Percentiles rank a stretch among this genome's conserved stretches.
Evolutionary conservation across 306 rosid species (phyloP).

Genomic region (Purshia tridentata): DNA sequence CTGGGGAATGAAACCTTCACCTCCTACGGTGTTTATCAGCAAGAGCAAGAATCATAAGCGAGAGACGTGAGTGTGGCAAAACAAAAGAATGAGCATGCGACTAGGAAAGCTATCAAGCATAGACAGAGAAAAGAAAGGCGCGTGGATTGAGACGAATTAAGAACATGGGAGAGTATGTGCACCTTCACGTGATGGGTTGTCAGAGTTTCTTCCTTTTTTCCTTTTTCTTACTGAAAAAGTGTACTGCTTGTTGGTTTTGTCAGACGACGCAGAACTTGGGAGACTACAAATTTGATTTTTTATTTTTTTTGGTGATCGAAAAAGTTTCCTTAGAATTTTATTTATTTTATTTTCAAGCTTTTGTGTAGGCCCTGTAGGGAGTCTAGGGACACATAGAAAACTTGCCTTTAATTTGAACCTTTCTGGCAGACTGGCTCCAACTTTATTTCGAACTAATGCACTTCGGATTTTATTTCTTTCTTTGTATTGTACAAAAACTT

Average conservation of each 20-base stretch:
- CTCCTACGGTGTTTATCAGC: constrained; percentile 13
- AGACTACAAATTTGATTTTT: constrained; percentile 7
- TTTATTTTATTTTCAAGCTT: no score
- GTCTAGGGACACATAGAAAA: no score
- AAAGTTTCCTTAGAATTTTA: no score
- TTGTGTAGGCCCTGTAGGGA: no score
- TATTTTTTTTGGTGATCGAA: not conserved
- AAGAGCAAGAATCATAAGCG: constrained; percentile 1
- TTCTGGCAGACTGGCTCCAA: no score
- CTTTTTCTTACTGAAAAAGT: constrained; percentile 24
- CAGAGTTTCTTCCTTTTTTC: constrained; percentile 37
- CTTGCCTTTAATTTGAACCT: no score
- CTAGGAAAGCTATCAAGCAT: not conserved
- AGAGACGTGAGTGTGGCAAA: not conserved
- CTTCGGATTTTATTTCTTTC: no score
- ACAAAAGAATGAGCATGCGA: not conserved
- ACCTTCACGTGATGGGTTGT: constrained; percentile 63
- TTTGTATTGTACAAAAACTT: no score
- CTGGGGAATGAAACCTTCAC: constrained; percentile 23
- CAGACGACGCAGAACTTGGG: constrained; percentile 33
- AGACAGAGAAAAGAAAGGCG: constrained; percentile 38
- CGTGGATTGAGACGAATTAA: constrained; percentile 42
- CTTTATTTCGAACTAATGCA: no score
- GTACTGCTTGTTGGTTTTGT: constrained; percentile 25
- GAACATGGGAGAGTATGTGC: constrained; percentile 29